A percentile compares a stretch with the other conserved stretches of the same genome.
Evolutionary conservation across 192 early-diverging fungal genomes (phyloP).

Genomic region (Allomyces arbusculus): DNA sequence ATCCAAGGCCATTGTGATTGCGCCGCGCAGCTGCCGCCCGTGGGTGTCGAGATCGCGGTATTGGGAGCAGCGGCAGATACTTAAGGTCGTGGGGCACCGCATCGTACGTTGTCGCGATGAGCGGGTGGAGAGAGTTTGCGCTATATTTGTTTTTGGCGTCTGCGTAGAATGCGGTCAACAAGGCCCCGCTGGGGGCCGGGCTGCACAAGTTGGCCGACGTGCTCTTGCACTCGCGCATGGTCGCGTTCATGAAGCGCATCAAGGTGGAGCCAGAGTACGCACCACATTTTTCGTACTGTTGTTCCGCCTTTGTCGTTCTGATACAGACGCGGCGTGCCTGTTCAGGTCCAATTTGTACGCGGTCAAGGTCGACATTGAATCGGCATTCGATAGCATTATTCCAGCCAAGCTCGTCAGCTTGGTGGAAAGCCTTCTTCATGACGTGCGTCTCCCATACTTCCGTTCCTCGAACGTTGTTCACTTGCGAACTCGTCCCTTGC

Average conservation of each 20-base stretch:
- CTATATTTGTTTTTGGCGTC: no score
- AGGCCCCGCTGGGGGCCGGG: not conserved
- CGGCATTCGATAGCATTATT: slow-evolving; percentile 63
- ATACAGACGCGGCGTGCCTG: no score
- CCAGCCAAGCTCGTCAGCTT: slow-evolving; percentile 43
- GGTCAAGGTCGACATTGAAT: slow-evolving; percentile 62
- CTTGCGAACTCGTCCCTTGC: no score
- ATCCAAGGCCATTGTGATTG: no score
- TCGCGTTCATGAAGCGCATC: slow-evolving; percentile 1
- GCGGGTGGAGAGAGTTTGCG: no score
- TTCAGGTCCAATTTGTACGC: slow-evolving; percentile 33
- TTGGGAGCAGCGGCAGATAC: not conserved
- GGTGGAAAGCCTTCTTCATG: slow-evolving; percentile 20
- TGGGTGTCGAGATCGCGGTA: slow-evolving; percentile 16
- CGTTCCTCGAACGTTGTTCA: no score
- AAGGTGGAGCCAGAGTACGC: no score
- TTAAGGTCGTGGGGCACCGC: not conserved
- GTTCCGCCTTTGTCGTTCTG: no score
- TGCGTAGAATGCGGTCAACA: no score
- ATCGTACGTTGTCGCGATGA: no score
- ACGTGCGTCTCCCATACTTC: slow-evolving; percentile 16
- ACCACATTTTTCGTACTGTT: no score
- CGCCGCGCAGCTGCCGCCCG: no score
- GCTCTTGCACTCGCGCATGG: not conserved
- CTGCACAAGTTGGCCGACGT: not conserved